Evolutionary conservation across 2,329 filamentous ascomycete species (phyloP), one percentile per base, ranked within the genome.

Genomic region (Beauveria scarabaeidicola): DNA sequence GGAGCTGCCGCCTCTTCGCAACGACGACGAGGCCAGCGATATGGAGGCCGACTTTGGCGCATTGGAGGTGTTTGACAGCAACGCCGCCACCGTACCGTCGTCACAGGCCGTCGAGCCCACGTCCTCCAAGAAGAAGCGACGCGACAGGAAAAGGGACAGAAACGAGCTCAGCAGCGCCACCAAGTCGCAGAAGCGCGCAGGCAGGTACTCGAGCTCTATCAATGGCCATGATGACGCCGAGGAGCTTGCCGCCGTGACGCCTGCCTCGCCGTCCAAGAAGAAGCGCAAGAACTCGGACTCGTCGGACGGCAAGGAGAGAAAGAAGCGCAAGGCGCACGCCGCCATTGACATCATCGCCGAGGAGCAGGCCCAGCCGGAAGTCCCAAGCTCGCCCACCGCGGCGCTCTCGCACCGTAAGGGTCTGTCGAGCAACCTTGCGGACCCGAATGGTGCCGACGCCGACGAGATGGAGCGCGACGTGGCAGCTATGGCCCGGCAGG

Each of bases 61-160:
- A 25, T 68, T 74, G 54, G 70, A 74, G 52, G 71, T 74, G 66
- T 74, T 74, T 57, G 70, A 74, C 61, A 74, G 72, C 66, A 74
- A 72, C 63, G 63, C 68, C 52, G 64, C 67, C n/a, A 69, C 68
- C 52, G 13, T 15, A 36, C 32, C 32, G 13, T 68, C 70, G 7
- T 70, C 71, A 7, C 68, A 70, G 55, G 44, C 64, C 8, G 60
- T 65, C 29, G 55, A 61, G 23, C 44, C 58, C 25, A 32, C 63
- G 8, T 63, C 66, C 13, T 52, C 62, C 21, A 68, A 63, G 54
- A 72, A 69, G 59, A 63, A 67, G 25, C 72, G 69, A 54, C 70
- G 70, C 59, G 66, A 70, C 52, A 74, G 68, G 55, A 71, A 27
- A 15, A 54, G 44, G 43, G 43, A 48, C 15, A 48, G 69, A 59